These are phyloP conservation scores for Tulasnella sp. DNA, from an alignment of 768 basidiomycete genomes.

Conservation along the genomic window DNA sequence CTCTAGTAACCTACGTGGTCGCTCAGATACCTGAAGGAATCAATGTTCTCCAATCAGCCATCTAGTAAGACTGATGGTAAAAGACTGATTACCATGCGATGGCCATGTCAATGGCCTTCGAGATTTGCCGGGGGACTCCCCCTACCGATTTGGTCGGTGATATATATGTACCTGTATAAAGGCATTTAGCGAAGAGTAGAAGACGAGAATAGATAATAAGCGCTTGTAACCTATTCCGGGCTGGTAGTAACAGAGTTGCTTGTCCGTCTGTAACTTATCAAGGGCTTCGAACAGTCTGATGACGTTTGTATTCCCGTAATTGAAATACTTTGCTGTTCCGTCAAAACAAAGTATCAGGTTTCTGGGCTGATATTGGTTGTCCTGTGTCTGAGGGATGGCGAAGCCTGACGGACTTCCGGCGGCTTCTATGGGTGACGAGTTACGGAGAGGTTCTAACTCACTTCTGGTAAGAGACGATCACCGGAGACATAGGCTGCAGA, in stretches of 20 bases:
- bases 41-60: neutral
- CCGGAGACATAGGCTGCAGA: neutral
- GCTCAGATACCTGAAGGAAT: conserved; percentile 53
- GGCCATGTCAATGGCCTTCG: conserved; percentile 23
- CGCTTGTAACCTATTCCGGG: conserved; percentile 43
- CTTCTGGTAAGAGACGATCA: too few species aligned
- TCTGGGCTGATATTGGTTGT: conserved; percentile 29
- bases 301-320: conserved; percentile 58
- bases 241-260: conserved; percentile 79
- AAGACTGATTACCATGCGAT: conserved; percentile 24
- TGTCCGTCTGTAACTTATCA: conserved; percentile 51
- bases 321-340: conserved; percentile 35
- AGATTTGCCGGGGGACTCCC: neutral
- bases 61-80: neutral
- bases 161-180: conserved; percentile 25
- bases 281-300: conserved; percentile 36
- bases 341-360: conserved; percentile 36
- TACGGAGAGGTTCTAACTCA: neutral
- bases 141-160: conserved; percentile 6
- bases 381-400: neutral
- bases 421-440: neutral
- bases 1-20: conserved; percentile 55
- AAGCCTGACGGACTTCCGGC: neutral
- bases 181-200: neutral
- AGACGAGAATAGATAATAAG: neutral